Base-by-base conservation (phyloP, 768 basidiomycete genomes). In the Fibroporia radiculosa region DNA sequence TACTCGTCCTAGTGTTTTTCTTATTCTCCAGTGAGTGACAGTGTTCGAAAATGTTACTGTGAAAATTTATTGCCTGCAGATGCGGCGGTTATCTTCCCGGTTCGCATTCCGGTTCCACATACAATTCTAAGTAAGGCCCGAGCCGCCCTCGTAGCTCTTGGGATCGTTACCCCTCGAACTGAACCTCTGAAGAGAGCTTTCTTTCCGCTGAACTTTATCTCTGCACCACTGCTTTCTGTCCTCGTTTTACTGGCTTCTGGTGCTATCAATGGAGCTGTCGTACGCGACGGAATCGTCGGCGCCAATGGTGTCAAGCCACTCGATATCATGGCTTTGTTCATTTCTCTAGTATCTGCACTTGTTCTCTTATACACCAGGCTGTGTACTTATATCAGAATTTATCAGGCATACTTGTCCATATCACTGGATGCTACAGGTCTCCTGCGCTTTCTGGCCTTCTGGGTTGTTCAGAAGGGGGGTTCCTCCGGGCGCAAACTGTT, bases 311-410 rank as follows among this genome's bases (percentile, higher is more conserved):
- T 97, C 20, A 78, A 85, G 52, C 93, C 93, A 0, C 88, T 93
- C 57, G 89, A 96, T 59, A 93, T 98, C 51, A 77, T 98, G 61
- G 88, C 90, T 20, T 67, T 98, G 1, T 97, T 98, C 66, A 80
- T 91, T 54, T 89, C 86, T 2, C 71, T 96, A 39, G 91, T 64
- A 33, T 31, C 56, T 68, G 29, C 29, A 10, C 10, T n/a, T n/a
- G n/a, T n/a, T n/a, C n/a, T n/a, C n/a, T 27, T 8, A 19, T 5
- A 4, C 19, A 23, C 14, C 18, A 12, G 14, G 20, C 6, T 0
- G 4, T 39, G 3, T 26, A 2, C 16, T 16, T 23, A 6, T 20
- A 4, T 20, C 20, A 14, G 45, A 69, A 60, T 70, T 37, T 18
- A 12, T 7, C 34, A 62, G 64, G 65, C 93, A 0, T 97, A 97